Percentiles rank a stretch among this genome's conserved stretches.
phyloP scores from a whole-genome alignment of 2,329 filamentous ascomycete genomes.

The Bipolaris bicolor region DNA sequence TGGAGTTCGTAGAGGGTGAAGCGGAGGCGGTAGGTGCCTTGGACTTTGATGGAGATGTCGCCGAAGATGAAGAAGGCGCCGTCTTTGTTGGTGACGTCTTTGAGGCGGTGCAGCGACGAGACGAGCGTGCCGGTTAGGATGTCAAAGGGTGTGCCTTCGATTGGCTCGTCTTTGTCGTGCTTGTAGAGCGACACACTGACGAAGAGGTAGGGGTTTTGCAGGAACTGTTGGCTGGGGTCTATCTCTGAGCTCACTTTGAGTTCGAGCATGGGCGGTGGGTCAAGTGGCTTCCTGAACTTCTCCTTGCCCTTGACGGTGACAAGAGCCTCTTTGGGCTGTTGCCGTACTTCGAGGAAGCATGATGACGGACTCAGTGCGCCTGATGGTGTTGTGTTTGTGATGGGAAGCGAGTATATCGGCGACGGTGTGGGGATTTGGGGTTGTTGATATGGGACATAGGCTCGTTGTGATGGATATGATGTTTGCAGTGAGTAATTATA shows the following conservation, averaged over 20 bases:
- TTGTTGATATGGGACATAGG: not conserved
- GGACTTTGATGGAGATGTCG: slow-evolving; percentile 78
- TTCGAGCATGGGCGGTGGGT: slow-evolving; percentile 85
- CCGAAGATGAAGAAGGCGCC: slow-evolving; percentile 91
- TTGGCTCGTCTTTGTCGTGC: slow-evolving; percentile 54
- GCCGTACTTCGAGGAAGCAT: slow-evolving; percentile 55
- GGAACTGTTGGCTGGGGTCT: slow-evolving; percentile 67
- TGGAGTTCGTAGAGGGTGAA: slow-evolving; percentile 73
- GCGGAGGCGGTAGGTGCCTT: slow-evolving; percentile 73
- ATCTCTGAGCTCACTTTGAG: slow-evolving; percentile 60
- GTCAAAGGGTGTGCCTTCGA: slow-evolving; percentile 45
- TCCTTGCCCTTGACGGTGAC: slow-evolving; percentile 73
- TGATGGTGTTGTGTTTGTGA: not conserved
- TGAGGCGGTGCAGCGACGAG: slow-evolving; percentile 81
- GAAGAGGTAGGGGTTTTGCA: slow-evolving; percentile 70
- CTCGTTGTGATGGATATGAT: not conserved
- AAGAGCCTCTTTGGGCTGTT: slow-evolving; percentile 71
- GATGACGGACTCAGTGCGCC: not conserved
- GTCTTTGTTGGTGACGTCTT: slow-evolving; percentile 77
- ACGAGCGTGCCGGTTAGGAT: slow-evolving; percentile 74
- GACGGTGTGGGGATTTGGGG: not conserved
- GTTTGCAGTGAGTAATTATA: not conserved
- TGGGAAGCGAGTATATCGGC: not conserved
- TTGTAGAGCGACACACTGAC: slow-evolving; percentile 64
- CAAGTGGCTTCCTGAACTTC: slow-evolving; percentile 85